Conservation (phyloP, 768 basidiomycete genomes). For the Tephrocybe sp. region DNA sequence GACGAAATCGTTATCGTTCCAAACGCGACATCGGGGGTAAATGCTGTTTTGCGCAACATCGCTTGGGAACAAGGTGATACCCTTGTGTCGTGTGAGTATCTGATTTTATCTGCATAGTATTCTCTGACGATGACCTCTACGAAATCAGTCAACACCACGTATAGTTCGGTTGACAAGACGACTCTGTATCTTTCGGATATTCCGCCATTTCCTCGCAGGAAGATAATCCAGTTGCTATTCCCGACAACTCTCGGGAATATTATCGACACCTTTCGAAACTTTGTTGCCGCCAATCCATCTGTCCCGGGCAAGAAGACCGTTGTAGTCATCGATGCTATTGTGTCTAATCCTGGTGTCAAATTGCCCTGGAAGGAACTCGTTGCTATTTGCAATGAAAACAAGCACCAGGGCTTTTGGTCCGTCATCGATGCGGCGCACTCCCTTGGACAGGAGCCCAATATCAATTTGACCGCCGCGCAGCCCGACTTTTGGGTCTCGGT, state of each 20-base stretch:
- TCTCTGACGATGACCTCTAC: background rate
- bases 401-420: constrained; percentile 43
- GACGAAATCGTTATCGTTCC: constrained; percentile 51
- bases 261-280: constrained; percentile 29
- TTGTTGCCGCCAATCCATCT: constrained; percentile 8
- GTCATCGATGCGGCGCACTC: constrained; percentile 34
- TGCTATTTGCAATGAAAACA: constrained; percentile 54
- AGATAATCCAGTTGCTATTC: constrained; percentile 43
- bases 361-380: constrained; percentile 79
- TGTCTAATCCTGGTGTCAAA: constrained; percentile 58
- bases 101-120: background rate
- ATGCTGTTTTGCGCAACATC: constrained; percentile 60
- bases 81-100: constrained; percentile 45
- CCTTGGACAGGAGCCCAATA: background rate
- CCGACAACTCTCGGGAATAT: constrained; percentile 48
- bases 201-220: constrained; percentile 43
- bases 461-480: background rate
- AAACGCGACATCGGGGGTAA: constrained; percentile 56
- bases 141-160: constrained; percentile 24
- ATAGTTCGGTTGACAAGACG: constrained; percentile 49
- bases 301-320: constrained; percentile 42
- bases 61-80: constrained; percentile 60
- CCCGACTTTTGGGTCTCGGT: constrained; percentile 5
- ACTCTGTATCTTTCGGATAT: constrained; percentile 54
- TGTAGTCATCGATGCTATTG: constrained; percentile 72